Percentiles rank a stretch among this genome's conserved stretches.
These are phyloP conservation scores for Colletotrichum abscissum DNA, from an alignment of 2,329 filamentous ascomycete genomes.

Conservation along the genomic window DNA sequence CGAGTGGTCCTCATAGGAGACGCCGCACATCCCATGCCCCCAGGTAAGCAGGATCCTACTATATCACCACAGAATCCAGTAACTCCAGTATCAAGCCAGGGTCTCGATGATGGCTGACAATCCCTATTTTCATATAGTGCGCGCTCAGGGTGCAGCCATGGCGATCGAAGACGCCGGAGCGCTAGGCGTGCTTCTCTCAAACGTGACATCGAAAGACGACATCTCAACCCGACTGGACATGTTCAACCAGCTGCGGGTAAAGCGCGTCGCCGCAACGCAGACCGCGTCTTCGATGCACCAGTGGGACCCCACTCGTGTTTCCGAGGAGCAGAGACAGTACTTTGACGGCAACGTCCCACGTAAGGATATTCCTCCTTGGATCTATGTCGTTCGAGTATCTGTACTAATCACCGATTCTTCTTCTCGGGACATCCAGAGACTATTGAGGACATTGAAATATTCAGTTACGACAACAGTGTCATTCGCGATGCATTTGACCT, in stretches of 20 bases:
- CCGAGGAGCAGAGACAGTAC: neutral
- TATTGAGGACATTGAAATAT: neutral
- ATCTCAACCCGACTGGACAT: neutral
- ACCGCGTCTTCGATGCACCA: neutral
- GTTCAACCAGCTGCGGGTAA: neutral
- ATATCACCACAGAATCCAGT: too few relatives aligned
- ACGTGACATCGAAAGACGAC: neutral
- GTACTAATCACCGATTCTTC: neutral
- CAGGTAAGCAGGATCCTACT: neutral
- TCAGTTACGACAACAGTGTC: neutral
- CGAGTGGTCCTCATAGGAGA: conserved; percentile 1
- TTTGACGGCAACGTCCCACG: neutral
- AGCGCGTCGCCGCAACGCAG: conserved; percentile 6
- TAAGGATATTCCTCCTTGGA: neutral
- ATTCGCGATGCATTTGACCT: neutral
- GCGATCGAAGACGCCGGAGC: conserved; percentile 5
- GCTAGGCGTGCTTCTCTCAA: neutral
- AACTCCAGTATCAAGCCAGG: too few relatives aligned
- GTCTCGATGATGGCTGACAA: too few relatives aligned
- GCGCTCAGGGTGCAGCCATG: conserved; percentile 6
- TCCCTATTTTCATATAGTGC: neutral
- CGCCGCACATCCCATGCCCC: conserved; percentile 5
- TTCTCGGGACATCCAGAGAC: neutral
- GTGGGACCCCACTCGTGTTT: neutral
- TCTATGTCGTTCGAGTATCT: neutral